phyloP scores from a whole-genome alignment of 1,284 basidiomycete genomes.

The Athelia sp. region DNA sequence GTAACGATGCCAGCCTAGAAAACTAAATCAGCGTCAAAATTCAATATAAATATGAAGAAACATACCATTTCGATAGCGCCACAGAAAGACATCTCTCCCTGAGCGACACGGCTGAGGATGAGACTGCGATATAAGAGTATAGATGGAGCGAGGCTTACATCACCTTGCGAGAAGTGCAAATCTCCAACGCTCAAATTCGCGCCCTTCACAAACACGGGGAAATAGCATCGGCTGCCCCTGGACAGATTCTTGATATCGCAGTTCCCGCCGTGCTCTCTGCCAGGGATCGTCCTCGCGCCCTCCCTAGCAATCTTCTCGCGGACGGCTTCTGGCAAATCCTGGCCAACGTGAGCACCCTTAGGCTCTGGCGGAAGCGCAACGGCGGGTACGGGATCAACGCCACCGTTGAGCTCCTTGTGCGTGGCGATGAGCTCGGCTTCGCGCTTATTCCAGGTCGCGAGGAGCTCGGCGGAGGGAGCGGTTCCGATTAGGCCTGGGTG shows the following conservation, averaged over 20 bases:
- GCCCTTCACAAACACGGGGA: conserved; percentile 74
- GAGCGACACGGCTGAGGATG: not conserved
- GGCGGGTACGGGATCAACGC: conserved; percentile 46
- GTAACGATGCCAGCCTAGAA: conserved; percentile 70
- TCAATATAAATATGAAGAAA: not conserved
- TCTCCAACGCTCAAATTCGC: conserved; percentile 79
- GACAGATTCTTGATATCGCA: conserved; percentile 79
- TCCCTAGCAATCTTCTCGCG: conserved; percentile 55
- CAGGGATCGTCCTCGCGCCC: conserved; percentile 73
- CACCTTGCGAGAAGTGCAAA: conserved; percentile 78
- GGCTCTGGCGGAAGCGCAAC: conserved; percentile 64
- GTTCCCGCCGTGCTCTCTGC: conserved; percentile 80
- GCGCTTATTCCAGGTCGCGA: conserved; percentile 71
- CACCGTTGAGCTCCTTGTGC: conserved; percentile 20
- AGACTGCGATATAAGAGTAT: conserved; percentile 4
- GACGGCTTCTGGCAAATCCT: conserved; percentile 46
- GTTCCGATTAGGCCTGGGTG: conserved; percentile 78
- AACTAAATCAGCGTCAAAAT: conserved; percentile 3
- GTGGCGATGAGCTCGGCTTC: conserved; percentile 64
- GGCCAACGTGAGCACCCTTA: conserved; percentile 66
- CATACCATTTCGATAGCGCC: conserved; percentile 76
- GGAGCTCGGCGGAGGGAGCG: conserved; percentile 67
- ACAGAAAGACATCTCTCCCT: conserved; percentile 58
- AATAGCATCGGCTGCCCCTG: conserved; percentile 66
- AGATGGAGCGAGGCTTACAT: conserved; percentile 37